phyloP scores from a whole-genome alignment of 148 eudicot species.

The Diospyros kaki region DNA sequence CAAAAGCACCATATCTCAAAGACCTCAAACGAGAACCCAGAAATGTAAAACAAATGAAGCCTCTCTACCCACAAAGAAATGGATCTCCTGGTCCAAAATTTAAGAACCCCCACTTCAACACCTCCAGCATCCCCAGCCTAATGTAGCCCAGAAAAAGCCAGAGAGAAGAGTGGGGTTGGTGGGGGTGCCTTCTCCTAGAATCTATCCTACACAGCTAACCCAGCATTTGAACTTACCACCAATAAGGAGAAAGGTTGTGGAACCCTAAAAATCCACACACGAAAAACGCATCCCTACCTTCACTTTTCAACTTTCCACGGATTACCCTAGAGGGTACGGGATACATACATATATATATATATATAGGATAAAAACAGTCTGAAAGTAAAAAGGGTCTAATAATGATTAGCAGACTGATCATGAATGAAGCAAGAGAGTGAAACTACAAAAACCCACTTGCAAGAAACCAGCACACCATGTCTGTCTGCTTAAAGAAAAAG shows the following conservation, averaged over 20 bases:
- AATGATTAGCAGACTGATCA: neutral
- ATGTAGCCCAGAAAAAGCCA: slow-evolving; percentile 8
- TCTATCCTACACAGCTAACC: slow-evolving; percentile 8
- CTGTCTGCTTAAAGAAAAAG: neutral
- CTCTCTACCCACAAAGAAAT: neutral
- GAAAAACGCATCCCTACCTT: neutral
- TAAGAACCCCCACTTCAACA: slow-evolving; percentile 8
- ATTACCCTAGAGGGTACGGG: neutral
- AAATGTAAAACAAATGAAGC: neutral
- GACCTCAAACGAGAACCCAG: neutral
- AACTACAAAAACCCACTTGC: neutral
- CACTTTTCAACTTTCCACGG: neutral
- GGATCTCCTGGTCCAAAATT: neutral
- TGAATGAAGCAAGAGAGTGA: neutral
- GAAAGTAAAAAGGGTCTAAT: neutral
- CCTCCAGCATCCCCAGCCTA: slow-evolving; percentile 8
- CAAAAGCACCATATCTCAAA: neutral
- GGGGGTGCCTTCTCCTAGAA: slow-evolving; percentile 10
- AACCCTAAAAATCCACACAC: slow-evolving; percentile 6
- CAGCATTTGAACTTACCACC: slow-evolving; percentile 12
- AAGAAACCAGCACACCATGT: slow-evolving; percentile 12
- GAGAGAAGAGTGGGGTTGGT: neutral
- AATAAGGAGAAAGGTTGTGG: neutral
- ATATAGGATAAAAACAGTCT: neutral
- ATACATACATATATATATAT: neutral